A percentile compares a stretch with the other conserved stretches of the same genome.
Evolutionary conservation across 768 basidiomycete species (phyloP).

Genomic region (Mycena indigotica): DNA sequence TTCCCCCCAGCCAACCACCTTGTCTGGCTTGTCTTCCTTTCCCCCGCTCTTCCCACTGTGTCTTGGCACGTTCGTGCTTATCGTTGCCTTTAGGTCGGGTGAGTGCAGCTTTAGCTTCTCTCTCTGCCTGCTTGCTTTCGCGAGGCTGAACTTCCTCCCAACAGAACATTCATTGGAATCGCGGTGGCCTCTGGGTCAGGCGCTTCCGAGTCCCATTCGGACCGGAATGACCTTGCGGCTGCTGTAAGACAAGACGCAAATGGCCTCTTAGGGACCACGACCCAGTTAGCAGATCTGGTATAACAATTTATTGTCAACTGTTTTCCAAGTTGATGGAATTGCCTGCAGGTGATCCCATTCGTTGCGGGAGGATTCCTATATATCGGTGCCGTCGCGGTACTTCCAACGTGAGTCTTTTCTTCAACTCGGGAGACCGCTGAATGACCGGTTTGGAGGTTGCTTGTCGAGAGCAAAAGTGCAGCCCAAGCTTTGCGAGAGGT

Average conservation of each 20-base stretch:
- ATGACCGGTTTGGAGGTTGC: slow-evolving; percentile 50
- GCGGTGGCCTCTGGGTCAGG: slow-evolving; percentile 66
- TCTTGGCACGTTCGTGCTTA: slow-evolving; percentile 6
- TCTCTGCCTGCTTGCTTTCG: slow-evolving; percentile 24
- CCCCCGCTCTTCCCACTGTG: not conserved
- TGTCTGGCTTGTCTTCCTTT: not conserved
- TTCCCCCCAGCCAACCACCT: not conserved
- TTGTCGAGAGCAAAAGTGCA: slow-evolving; percentile 85
- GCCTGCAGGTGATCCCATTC: slow-evolving; percentile 77
- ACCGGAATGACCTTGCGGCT: slow-evolving; percentile 63
- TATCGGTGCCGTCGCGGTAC: slow-evolving; percentile 89
- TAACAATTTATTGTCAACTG: slow-evolving; percentile 28
- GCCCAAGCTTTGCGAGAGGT: slow-evolving; percentile 92
- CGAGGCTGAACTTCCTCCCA: slow-evolving; percentile 24
- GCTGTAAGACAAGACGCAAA: slow-evolving; percentile 74
- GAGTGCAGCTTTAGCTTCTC: slow-evolving; percentile 11
- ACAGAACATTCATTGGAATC: slow-evolving; percentile 85
- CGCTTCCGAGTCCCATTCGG: slow-evolving; percentile 26
- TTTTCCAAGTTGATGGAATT: slow-evolving; percentile 17
- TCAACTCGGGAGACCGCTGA: not conserved
- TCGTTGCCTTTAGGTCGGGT: slow-evolving; percentile 17
- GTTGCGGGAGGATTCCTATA: slow-evolving; percentile 92
- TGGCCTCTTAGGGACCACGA: slow-evolving; percentile 84
- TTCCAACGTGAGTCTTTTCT: slow-evolving; percentile 72
- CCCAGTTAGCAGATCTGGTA: slow-evolving; percentile 78